Conservation (phyloP, 371 early-diverging fungal species). For the Haplosporangium sp. region DNA sequence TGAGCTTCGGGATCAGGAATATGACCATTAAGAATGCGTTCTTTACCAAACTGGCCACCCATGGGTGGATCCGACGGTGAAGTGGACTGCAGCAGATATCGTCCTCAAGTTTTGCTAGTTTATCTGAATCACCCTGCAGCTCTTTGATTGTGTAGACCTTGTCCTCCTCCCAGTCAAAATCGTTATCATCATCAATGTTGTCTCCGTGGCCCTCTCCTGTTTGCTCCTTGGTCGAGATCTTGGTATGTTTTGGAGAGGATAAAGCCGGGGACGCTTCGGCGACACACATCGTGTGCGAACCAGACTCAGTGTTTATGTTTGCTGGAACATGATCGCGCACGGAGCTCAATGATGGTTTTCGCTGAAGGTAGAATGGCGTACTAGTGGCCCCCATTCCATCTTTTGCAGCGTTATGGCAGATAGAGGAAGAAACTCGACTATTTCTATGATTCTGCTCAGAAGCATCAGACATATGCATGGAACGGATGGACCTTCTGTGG, state of each 20-base stretch:
- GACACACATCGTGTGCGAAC: conserved; percentile 17
- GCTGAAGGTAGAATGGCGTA: conserved; percentile 6
- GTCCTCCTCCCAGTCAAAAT: conserved; percentile 48
- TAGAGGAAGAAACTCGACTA: no score
- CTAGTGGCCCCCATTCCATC: background rate
- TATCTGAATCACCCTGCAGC: background rate
- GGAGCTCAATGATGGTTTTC: conserved; percentile 33
- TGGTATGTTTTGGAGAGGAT: background rate
- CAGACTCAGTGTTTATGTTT: conserved; percentile 27
- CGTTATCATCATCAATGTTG: conserved; percentile 10
- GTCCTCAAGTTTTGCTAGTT: conserved; percentile 9
- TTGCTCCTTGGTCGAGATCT: background rate
- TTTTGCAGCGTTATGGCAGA: background rate
- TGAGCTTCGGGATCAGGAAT: conserved; percentile 20
- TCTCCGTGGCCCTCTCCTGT: background rate
- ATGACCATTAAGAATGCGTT: conserved; percentile 11
- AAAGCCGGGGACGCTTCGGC: conserved; percentile 27
- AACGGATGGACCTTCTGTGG: conserved; percentile 20
- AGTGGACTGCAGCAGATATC: conserved; percentile 35
- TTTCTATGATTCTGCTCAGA: background rate
- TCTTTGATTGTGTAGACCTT: conserved; percentile 28
- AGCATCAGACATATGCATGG: background rate
- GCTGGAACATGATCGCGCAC: conserved; percentile 34
- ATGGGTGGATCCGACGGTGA: conserved; percentile 23
- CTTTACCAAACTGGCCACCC: conserved; percentile 9